Percentiles rank a stretch among this genome's conserved stretches.
Evolutionary conservation across 2,329 filamentous ascomycete species (phyloP).

Genomic region (Pyrenophora tritici-repentis): DNA sequence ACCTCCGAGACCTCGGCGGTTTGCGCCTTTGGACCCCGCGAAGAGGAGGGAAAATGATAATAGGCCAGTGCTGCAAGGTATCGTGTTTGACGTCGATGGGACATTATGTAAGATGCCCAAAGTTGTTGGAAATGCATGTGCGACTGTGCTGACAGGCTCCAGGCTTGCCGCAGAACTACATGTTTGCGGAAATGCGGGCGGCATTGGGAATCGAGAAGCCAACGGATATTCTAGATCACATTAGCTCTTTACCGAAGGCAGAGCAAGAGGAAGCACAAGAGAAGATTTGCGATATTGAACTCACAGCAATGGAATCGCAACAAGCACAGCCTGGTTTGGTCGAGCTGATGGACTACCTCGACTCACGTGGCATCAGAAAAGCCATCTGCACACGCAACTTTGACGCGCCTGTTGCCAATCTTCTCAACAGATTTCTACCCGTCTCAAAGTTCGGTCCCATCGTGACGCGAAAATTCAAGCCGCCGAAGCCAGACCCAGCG

Average conservation of each 20-base stretch:
- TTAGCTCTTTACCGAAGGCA: slow-evolving; percentile 70
- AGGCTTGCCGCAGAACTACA: slow-evolving; percentile 91
- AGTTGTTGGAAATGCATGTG: not conserved
- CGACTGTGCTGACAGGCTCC: slow-evolving; percentile 12
- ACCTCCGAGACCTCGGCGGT: slow-evolving; percentile 48
- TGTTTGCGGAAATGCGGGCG: slow-evolving; percentile 85
- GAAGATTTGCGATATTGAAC: slow-evolving; percentile 79
- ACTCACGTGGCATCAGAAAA: slow-evolving; percentile 68
- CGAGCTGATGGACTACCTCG: slow-evolving; percentile 80
- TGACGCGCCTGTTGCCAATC: slow-evolving; percentile 71
- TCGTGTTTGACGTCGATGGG: slow-evolving; percentile 92
- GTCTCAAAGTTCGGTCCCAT: slow-evolving; percentile 74
- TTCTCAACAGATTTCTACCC: slow-evolving; percentile 75
- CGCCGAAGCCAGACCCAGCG: slow-evolving; percentile 85
- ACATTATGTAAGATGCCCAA: slow-evolving; percentile 73
- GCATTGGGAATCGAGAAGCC: slow-evolving; percentile 72
- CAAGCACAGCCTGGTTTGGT: slow-evolving; percentile 79
- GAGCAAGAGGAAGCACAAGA: slow-evolving; percentile 69
- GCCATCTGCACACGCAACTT: slow-evolving; percentile 96
- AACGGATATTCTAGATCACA: slow-evolving; percentile 86
- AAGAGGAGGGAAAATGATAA: slow-evolving; percentile 35
- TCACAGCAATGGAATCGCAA: slow-evolving; percentile 77
- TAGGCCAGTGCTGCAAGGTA: slow-evolving; percentile 58
- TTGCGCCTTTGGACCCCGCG: slow-evolving; percentile 55
- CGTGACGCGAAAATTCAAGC: slow-evolving; percentile 80